Evolutionary conservation across 2,329 filamentous ascomycete species (phyloP).

Genomic region (Colletotrichum sp.): DNA sequence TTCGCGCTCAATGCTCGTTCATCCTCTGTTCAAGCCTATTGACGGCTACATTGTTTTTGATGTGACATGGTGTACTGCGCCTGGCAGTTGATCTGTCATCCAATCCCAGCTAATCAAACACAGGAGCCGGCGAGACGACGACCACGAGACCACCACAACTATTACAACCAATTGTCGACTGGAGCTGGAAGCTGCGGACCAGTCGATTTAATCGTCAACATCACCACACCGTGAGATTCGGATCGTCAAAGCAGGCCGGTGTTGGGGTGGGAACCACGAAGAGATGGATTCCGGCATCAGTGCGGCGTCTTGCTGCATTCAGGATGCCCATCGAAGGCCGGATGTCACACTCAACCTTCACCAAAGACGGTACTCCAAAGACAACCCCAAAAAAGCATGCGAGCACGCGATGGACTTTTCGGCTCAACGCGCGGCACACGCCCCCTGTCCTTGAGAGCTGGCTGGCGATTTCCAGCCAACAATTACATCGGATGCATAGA

Average conservation of each 20-base stretch:
- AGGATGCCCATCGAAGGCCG: neutral
- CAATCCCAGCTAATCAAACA: neutral
- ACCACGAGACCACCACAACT: neutral
- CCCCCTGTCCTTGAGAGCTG: neutral
- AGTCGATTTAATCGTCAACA: neutral
- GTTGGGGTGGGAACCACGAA: neutral
- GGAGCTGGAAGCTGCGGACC: neutral
- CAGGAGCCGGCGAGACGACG: neutral
- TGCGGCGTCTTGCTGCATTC: neutral
- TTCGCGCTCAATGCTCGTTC: constrained; percentile 22
- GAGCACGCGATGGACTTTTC: neutral
- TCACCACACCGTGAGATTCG: neutral
- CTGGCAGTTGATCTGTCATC: neutral
- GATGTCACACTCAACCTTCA: neutral
- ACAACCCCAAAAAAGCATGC: neutral
- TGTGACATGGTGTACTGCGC: neutral
- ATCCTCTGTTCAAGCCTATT: constrained; percentile 22
- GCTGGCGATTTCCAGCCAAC: neutral
- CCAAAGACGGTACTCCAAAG: neutral
- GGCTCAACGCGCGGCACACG: neutral
- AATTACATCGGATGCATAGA: neutral
- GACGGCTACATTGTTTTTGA: neutral
- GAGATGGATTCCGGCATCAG: neutral
- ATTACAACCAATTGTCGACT: neutral
- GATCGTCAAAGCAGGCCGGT: neutral